Conservation (phyloP, 2,329 filamentous ascomycete genomes). For the Diplodia corticola region DNA sequence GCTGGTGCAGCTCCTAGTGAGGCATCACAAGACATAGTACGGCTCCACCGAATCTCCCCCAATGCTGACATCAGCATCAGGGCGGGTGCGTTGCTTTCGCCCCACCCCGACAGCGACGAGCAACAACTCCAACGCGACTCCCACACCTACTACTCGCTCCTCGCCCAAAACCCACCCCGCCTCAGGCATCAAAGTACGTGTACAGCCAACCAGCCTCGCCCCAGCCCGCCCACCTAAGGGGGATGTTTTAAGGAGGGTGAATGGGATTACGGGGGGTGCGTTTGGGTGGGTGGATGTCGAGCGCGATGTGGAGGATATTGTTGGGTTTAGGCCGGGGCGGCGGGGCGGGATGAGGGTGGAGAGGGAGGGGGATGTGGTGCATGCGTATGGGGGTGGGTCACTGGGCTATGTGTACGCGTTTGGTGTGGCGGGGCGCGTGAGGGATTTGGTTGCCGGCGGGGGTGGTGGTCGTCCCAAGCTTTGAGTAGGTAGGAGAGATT, state of each 20-base stretch:
- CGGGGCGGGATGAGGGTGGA: background rate
- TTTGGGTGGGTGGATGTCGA: background rate
- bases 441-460: background rate
- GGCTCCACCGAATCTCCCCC: no score
- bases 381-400: conserved; percentile 21
- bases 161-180: background rate
- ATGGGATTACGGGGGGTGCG: background rate
- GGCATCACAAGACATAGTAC: no score
- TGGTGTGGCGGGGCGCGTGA: background rate
- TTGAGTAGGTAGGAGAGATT: background rate
- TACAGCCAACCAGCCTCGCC: no score
- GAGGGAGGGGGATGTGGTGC: background rate
- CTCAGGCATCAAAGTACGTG: background rate
- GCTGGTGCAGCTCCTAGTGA: background rate
- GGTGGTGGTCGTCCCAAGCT: background rate
- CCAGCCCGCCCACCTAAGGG: background rate
- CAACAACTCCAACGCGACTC: background rate
- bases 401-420: conserved; percentile 21
- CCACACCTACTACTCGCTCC: background rate
- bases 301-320: background rate
- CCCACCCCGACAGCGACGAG: background rate
- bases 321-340: background rate
- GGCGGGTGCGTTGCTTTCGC: background rate
- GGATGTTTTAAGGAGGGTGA: background rate
- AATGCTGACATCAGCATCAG: background rate